A percentile compares a stretch with the other conserved stretches of the same genome.
phyloP scores from a whole-genome alignment of 2,329 filamentous ascomycete genomes.

The Xylariomycetidae sp. region DNA sequence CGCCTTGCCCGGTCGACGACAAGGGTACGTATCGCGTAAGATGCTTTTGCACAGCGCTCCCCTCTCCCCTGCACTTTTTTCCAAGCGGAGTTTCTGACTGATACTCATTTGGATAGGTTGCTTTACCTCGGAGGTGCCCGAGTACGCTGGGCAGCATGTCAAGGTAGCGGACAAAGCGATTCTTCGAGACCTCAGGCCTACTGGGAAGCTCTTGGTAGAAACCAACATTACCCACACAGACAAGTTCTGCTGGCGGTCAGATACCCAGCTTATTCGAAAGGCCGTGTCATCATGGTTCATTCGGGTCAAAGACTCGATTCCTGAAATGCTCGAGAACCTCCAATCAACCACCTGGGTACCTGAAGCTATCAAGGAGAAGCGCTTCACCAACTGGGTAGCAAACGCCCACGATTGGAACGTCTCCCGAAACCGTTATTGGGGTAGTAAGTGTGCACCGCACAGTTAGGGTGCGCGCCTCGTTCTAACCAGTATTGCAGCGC shows the following conservation, averaged over 20 bases:
- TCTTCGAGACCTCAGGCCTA: constrained; percentile 77
- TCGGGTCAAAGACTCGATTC: constrained; percentile 75
- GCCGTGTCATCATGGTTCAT: constrained; percentile 95
- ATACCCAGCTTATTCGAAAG: constrained; percentile 87
- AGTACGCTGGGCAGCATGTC: constrained; percentile 83
- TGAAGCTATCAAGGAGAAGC: constrained; percentile 80
- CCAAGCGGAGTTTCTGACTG: no score
- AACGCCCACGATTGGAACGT: constrained; percentile 96
- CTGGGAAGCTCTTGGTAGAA: constrained; percentile 73
- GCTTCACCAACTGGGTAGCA: constrained; percentile 86
- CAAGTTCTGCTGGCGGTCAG: constrained; percentile 90
- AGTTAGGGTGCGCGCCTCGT: no score
- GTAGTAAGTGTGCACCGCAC: no score
- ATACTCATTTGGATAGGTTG: no score
- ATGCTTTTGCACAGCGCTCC: no score
- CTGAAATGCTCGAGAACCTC: constrained; percentile 85
- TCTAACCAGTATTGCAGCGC: no score
- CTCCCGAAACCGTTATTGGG: constrained; percentile 91
- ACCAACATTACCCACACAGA: constrained; percentile 88
- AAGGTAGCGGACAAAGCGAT: constrained; percentile 91
- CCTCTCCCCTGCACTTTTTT: no score
- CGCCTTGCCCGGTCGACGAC: constrained; percentile 90
- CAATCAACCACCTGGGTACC: constrained; percentile 90
- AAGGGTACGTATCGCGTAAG: no score
- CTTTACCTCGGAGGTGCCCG: constrained; percentile 69